Percentiles rank a stretch among this genome's conserved stretches.
These are phyloP conservation scores for Crepidotus variabilis DNA, from an alignment of 768 basidiomycete genomes.

Conservation along the genomic window DNA sequence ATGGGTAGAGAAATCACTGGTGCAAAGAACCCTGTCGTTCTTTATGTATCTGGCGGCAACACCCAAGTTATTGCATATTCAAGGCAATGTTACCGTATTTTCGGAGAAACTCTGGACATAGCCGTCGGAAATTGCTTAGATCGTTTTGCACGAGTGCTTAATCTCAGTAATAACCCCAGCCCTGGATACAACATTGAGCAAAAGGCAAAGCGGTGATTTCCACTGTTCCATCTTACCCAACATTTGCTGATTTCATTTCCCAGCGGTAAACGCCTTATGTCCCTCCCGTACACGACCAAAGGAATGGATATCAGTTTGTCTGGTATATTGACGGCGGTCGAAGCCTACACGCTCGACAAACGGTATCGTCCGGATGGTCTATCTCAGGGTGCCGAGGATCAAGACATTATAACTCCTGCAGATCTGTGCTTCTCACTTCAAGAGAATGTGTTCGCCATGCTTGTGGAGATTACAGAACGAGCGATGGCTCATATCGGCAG, in stretches of 20 bases:
- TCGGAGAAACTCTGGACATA: slow-evolving; percentile 98
- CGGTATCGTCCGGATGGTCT: slow-evolving; percentile 58
- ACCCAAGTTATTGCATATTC: slow-evolving; percentile 99
- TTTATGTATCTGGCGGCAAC: slow-evolving; percentile 98
- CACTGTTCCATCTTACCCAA: slow-evolving; percentile 11
- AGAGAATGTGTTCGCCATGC: slow-evolving; percentile 96
- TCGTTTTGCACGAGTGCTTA: slow-evolving; percentile 92
- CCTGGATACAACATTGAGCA: slow-evolving; percentile 98
- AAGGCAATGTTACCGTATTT: slow-evolving; percentile 94
- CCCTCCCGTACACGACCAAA: slow-evolving; percentile 93
- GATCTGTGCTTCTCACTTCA: slow-evolving; percentile 97
- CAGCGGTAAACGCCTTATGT: slow-evolving; percentile 80
- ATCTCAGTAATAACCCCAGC: slow-evolving; percentile 90
- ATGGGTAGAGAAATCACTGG: slow-evolving; percentile 96
- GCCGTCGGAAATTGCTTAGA: slow-evolving; percentile 99
- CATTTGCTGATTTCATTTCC: background rate
- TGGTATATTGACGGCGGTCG: slow-evolving; percentile 86
- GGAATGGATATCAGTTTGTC: slow-evolving; percentile 98
- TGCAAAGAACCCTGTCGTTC: slow-evolving; percentile 91
- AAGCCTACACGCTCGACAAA: slow-evolving; percentile 84
- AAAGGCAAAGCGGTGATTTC: slow-evolving; percentile 77
- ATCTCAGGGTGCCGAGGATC: slow-evolving; percentile 35
- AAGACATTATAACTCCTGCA: slow-evolving; percentile 86
- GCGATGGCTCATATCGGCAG: slow-evolving; percentile 99
- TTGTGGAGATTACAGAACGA: slow-evolving; percentile 97